A percentile compares a stretch with the other conserved stretches of the same genome.
Evolutionary conservation across 768 basidiomycete genomes (phyloP).

Genomic region (Rossbeevera mucosa): DNA sequence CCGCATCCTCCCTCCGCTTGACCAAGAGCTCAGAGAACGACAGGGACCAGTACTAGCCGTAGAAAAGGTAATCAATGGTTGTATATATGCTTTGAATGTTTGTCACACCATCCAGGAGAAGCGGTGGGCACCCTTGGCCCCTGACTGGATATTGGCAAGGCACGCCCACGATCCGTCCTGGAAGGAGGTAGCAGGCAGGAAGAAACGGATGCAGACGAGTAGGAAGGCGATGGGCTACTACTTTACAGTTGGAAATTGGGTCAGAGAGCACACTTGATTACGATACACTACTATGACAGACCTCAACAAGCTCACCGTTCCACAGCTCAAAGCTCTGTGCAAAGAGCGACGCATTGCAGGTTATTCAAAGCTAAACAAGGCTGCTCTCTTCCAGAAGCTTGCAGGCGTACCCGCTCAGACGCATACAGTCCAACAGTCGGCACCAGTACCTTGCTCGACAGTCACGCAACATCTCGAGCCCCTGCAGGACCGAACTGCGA

Average conservation of each 20-base stretch:
- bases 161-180: conserved; percentile 18
- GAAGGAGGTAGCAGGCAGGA: conserved; percentile 11
- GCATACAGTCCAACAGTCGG: no score
- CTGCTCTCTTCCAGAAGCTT: conserved; percentile 50
- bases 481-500: no score
- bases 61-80: conserved; percentile 12
- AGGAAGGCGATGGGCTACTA: conserved; percentile 18
- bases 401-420: neutral
- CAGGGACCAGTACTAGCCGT: conserved; percentile 11
- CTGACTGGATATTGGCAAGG: conserved; percentile 23
- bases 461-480: no score
- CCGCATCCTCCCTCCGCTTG: conserved; percentile 24
- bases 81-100: neutral
- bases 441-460: no score
- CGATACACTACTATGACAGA: conserved; percentile 17
- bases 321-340: conserved; percentile 63
- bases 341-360: conserved; percentile 58
- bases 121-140: conserved; percentile 14
- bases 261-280: no score
- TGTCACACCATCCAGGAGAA: conserved; percentile 11
- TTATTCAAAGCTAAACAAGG: conserved; percentile 65
- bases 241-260: conserved; percentile 15
- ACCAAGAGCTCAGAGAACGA: conserved; percentile 24
- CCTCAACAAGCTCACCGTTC: conserved; percentile 45
- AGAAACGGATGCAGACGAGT: conserved; percentile 12